Evolutionary conservation across 495 filamentous ascomycete genomes (phyloP).

Genomic region (Penicillium macrosclerotiorum): DNA sequence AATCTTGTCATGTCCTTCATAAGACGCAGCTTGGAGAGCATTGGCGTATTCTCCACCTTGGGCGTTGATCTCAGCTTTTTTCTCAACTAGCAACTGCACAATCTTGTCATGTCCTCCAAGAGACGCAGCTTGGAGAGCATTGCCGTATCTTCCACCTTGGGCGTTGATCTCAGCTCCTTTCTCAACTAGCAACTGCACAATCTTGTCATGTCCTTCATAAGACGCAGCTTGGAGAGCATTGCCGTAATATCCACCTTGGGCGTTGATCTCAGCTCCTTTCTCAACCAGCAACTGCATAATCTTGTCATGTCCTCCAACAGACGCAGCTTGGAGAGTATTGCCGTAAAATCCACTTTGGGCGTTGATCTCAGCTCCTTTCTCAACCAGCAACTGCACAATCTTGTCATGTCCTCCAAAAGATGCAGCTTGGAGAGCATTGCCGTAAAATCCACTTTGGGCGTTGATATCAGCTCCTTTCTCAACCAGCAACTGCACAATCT

Average conservation of each 20-base stretch:
- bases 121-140: background rate
- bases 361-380: background rate
- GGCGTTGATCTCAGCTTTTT: background rate
- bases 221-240: background rate
- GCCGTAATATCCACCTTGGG: background rate
- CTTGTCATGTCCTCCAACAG: background rate
- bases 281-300: background rate
- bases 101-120: background rate
- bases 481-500: slow-evolving; percentile 2
- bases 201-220: background rate
- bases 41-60: background rate
- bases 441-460: slow-evolving; percentile 7
- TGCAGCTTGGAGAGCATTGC: slow-evolving; percentile 17
- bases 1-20: background rate
- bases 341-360: background rate
- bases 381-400: background rate
- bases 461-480: background rate
- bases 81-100: background rate
- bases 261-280: background rate
- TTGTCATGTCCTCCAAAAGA: slow-evolving; percentile 5
- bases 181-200: background rate
- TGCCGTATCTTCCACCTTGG: background rate
- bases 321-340: background rate
- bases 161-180: background rate
- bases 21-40: background rate